Conservation (phyloP, 345 rosid species). For the Lumnitzera racemosa region DNA sequence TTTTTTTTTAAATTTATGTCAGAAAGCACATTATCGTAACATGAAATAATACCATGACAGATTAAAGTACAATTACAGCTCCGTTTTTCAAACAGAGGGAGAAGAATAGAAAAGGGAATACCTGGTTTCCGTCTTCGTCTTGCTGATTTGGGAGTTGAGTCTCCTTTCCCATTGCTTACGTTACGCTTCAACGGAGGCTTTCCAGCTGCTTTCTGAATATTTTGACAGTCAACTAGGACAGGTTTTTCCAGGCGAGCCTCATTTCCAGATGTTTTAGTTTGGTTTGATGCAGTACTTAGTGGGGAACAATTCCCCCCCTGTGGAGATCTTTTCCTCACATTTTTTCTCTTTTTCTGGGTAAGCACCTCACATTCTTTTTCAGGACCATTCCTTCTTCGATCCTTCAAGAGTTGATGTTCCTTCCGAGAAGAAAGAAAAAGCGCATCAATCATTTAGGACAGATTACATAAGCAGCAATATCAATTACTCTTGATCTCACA, state of each 20-base stretch:
- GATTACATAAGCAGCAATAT: too few relatives aligned
- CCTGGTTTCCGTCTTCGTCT: conserved; percentile 84
- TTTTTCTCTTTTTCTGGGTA: conserved; percentile 25
- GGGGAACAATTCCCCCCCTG: conserved; percentile 69
- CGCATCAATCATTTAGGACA: neutral
- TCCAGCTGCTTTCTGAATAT: conserved; percentile 64
- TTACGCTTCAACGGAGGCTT: conserved; percentile 61
- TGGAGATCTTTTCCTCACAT: conserved; percentile 54
- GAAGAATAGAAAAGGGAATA: conserved; percentile 15
- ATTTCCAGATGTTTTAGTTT: conserved; percentile 53
- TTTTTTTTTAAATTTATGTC: too few relatives aligned
- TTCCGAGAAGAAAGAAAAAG: conserved; percentile 22
- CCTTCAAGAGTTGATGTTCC: conserved; percentile 97
- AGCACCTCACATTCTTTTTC: too few relatives aligned
- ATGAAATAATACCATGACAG: too few relatives aligned
- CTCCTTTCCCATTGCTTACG: conserved; percentile 58
- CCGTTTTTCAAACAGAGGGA: neutral
- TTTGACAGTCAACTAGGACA: conserved; percentile 72
- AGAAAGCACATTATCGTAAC: too few relatives aligned
- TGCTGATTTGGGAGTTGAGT: conserved; percentile 46
- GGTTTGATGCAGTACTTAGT: conserved; percentile 47
- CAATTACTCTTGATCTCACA: neutral
- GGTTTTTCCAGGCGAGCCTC: conserved; percentile 59
- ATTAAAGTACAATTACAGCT: too few relatives aligned
- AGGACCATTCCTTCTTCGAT: conserved; percentile 33